phyloP scores from a whole-genome alignment of 345 rosid species.

The Barbarea vulgaris region DNA sequence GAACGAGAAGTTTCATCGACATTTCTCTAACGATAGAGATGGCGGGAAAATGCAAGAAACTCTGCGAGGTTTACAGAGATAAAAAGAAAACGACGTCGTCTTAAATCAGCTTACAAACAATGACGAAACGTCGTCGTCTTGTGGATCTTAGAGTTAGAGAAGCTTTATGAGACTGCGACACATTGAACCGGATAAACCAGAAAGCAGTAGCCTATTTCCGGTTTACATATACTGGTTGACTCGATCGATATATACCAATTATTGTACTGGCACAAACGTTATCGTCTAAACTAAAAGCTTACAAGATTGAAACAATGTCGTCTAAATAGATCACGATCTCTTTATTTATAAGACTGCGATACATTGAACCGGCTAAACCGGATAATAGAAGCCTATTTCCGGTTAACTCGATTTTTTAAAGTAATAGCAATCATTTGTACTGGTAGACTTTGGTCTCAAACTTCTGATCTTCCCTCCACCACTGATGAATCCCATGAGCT shows the following conservation, averaged over 20 bases:
- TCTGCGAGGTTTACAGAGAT: not conserved
- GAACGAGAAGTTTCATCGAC: conserved; percentile 45
- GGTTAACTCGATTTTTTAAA: conserved; percentile 1
- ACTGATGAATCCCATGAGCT: conserved; percentile 94
- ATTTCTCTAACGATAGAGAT: conserved; percentile 26
- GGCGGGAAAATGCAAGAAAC: conserved; percentile 43
- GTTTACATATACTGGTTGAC: not conserved
- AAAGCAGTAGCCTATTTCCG: conserved; percentile 13
- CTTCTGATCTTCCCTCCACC: conserved; percentile 74
- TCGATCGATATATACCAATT: not conserved
- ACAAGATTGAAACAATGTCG: not conserved
- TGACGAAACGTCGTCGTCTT: not conserved
- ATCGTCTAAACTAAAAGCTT: not conserved
- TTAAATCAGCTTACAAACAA: not conserved
- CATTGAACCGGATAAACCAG: conserved; percentile 8
- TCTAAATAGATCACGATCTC: not conserved
- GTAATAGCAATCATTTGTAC: conserved; percentile 39
- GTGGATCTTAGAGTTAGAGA: not conserved
- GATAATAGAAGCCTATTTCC: not conserved
- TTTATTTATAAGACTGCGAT: not conserved
- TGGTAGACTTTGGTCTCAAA: conserved; percentile 57
- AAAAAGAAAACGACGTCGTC: conserved; percentile 20
- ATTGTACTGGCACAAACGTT: not conserved
- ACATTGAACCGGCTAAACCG: conserved; percentile 14
- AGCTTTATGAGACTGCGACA: not conserved